Conservation (phyloP, 2,329 filamentous ascomycete genomes). For the Pestalotiopsis sp. region DNA sequence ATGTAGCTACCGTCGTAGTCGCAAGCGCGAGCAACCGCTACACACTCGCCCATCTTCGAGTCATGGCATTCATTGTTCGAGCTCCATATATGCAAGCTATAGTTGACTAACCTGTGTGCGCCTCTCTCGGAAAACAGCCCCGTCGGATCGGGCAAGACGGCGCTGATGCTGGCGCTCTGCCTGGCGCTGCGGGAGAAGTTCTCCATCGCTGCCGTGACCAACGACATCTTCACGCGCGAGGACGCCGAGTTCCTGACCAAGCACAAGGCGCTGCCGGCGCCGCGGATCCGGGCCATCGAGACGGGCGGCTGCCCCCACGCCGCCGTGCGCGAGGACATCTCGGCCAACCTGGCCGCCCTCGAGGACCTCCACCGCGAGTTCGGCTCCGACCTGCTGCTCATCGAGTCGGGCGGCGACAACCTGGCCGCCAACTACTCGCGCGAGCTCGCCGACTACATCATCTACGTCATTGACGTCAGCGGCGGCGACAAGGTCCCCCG, state of each 20-base stretch:
- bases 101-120: background rate
- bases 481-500: constrained; percentile 96
- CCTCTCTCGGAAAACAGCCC: constrained; percentile 57
- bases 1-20: too few species aligned
- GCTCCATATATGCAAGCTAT: background rate
- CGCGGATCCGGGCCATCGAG: constrained; percentile 92
- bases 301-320: constrained; percentile 97
- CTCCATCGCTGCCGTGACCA: constrained; percentile 93
- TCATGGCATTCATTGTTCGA: background rate
- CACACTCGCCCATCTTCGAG: background rate
- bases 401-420: constrained; percentile 95
- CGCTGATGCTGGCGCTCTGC: constrained; percentile 93
- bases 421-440: constrained; percentile 94
- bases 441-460: constrained; percentile 94
- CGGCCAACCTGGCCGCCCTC: constrained; percentile 86
- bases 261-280: constrained; percentile 78
- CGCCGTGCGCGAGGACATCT: constrained; percentile 96
- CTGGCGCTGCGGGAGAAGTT: constrained; percentile 77
- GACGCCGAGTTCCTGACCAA: constrained; percentile 96
- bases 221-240: constrained; percentile 98
- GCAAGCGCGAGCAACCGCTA: background rate
- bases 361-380: constrained; percentile 86
- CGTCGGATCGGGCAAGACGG: constrained; percentile 96
- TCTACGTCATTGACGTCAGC: constrained; percentile 97
- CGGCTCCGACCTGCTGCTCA: constrained; percentile 81